Evolutionary conservation across 306 rosid genomes (phyloP).

Genomic region (Cucurbita pepo): DNA sequence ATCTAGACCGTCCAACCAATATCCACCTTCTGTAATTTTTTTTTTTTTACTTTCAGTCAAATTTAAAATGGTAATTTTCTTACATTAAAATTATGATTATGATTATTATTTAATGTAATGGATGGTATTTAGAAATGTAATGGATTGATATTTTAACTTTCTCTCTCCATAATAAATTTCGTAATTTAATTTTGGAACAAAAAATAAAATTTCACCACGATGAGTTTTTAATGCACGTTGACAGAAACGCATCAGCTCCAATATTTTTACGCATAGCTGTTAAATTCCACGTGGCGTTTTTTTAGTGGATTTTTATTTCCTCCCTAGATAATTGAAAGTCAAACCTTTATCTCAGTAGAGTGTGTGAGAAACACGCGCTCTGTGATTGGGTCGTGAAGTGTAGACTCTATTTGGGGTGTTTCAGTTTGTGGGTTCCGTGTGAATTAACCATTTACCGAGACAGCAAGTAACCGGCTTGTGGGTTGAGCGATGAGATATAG

Average conservation of each 20-base stretch:
- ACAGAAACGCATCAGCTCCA: conserved; percentile 7
- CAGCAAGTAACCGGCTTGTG: background rate
- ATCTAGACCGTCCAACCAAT: background rate
- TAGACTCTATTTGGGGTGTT: background rate
- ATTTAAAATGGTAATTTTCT: too few species aligned
- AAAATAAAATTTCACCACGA: background rate
- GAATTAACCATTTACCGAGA: conserved; percentile 7
- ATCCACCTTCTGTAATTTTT: background rate
- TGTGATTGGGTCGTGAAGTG: background rate
- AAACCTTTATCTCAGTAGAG: background rate
- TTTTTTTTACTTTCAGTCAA: background rate
- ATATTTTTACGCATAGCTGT: background rate
- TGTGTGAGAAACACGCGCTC: background rate
- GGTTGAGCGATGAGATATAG: background rate
- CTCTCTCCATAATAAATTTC: conserved; percentile 2
- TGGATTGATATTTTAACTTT: too few species aligned
- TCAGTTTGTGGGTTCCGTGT: background rate
- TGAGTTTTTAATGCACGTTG: conserved; percentile 7
- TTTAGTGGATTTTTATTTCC: background rate
- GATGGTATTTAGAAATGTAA: too few species aligned
- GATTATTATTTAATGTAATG: too few species aligned
- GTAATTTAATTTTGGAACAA: background rate
- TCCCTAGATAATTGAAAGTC: background rate
- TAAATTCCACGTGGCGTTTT: conserved; percentile 2
- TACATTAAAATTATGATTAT: too few species aligned